Conservation (phyloP, 2,329 filamentous ascomycete genomes). For the Arthrobotrys sphaeroides region DNA sequence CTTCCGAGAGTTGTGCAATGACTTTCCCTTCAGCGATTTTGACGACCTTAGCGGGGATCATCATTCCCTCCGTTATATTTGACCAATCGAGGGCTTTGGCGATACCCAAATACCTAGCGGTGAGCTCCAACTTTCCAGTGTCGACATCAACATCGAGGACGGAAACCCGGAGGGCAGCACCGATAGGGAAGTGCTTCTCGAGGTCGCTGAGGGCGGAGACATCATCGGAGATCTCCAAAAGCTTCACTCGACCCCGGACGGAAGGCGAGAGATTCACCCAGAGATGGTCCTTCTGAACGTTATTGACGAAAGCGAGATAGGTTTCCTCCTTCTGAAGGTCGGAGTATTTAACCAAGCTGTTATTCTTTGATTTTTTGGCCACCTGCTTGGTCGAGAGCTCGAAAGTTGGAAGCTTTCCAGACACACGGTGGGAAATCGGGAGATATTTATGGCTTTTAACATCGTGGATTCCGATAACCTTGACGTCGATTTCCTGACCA, state of each 20-base stretch:
- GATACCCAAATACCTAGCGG: constrained; percentile 72
- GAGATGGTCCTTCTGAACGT: constrained; percentile 78
- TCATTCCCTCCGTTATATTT: constrained; percentile 78
- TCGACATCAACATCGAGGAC: constrained; percentile 78
- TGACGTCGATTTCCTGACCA: constrained; percentile 76
- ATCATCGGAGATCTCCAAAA: constrained; percentile 87
- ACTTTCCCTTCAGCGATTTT: constrained; percentile 85
- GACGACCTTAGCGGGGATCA: constrained; percentile 83
- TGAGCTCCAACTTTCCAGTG: constrained; percentile 81
- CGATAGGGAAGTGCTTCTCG: constrained; percentile 82
- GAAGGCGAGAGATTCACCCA: constrained; percentile 93
- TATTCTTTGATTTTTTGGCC: constrained; percentile 65
- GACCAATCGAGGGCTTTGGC: constrained; percentile 73
- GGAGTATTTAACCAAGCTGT: constrained; percentile 74
- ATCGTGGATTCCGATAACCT: constrained; percentile 86
- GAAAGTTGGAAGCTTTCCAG: constrained; percentile 77
- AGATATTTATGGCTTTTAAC: constrained; percentile 89
- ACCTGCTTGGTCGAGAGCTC: constrained; percentile 85
- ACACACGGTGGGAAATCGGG: constrained; percentile 80
- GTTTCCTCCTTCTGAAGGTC: constrained; percentile 76
- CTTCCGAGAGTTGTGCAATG: constrained; percentile 83
- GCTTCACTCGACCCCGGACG: constrained; percentile 81
- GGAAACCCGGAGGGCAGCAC: constrained; percentile 83
- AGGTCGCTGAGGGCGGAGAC: constrained; percentile 80
- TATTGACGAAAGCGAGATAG: constrained; percentile 89